phyloP scores from a whole-genome alignment of 805 yeast species.

The Wickerhamomyces hampshirensis region DNA sequence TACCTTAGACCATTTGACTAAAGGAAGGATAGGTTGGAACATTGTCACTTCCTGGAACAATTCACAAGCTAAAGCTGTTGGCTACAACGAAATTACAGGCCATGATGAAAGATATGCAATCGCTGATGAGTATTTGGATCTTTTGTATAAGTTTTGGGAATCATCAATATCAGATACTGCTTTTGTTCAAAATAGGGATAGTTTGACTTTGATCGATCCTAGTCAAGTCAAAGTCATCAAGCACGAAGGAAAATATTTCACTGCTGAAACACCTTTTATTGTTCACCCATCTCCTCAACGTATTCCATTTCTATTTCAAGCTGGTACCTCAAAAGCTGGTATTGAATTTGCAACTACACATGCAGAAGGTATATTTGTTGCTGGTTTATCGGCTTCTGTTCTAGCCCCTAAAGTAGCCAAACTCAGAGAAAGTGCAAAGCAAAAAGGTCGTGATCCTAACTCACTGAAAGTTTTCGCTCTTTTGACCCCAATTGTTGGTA shows the following conservation, averaged over 20 bases:
- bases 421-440: conserved; percentile 28
- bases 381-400: conserved; percentile 29
- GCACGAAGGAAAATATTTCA: conserved; percentile 35
- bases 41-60: conserved; percentile 40
- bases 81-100: conserved; percentile 28
- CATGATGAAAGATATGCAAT: conserved; percentile 38
- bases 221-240: conserved; percentile 32
- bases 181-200: conserved; percentile 17
- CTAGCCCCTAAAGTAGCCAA: conserved; percentile 28
- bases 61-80: conserved; percentile 36
- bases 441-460: conserved; percentile 31
- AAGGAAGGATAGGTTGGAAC: conserved; percentile 44
- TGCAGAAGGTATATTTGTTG: conserved; percentile 38
- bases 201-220: conserved; percentile 31
- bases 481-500: conserved; percentile 33
- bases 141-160: conserved; percentile 34
- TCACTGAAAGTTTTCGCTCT: conserved; percentile 34
- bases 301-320: conserved; percentile 39
- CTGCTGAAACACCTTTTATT: conserved; percentile 36
- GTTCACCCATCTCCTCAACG: conserved; percentile 36
- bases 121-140: conserved; percentile 38
- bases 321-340: conserved; percentile 38
- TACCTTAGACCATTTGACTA: conserved; percentile 38
- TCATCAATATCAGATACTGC: conserved; percentile 39
- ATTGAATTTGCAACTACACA: conserved; percentile 37